Evolutionary conservation across 2,329 filamentous ascomycete species (phyloP).

Genomic region (Aspergillus brunneoviolaceus): DNA sequence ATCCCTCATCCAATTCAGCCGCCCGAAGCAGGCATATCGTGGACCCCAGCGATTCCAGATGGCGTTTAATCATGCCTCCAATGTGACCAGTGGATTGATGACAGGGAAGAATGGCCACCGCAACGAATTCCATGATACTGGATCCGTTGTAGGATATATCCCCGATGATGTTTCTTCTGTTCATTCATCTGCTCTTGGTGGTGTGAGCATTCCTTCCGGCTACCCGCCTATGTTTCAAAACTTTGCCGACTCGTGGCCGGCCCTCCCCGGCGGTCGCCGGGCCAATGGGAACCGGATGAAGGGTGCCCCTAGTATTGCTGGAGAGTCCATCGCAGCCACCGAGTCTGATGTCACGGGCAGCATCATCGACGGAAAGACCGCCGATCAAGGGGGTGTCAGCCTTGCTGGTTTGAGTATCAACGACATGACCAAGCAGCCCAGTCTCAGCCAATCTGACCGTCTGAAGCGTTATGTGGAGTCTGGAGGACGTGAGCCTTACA

Average conservation of each 20-base stretch:
- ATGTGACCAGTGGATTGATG: constrained; percentile 55
- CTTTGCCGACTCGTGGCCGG: constrained; percentile 89
- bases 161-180: constrained; percentile 96
- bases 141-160: constrained; percentile 91
- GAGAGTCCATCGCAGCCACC: constrained; percentile 88
- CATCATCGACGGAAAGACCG: constrained; percentile 70
- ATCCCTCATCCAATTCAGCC: constrained; percentile 89
- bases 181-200: constrained; percentile 85
- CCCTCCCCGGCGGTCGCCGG: constrained; percentile 69
- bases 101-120: constrained; percentile 53
- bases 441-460: constrained; percentile 80
- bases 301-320: constrained; percentile 74
- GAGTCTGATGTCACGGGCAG: constrained; percentile 83
- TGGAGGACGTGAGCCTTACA: constrained; percentile 63
- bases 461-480: constrained; percentile 93
- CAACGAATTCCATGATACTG: constrained; percentile 67
- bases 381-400: constrained; percentile 79
- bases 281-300: constrained; percentile 65
- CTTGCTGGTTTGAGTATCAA: constrained; percentile 78
- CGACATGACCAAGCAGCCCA: constrained; percentile 68
- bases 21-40: constrained; percentile 88
- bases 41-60: constrained; percentile 83
- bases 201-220: constrained; percentile 74
- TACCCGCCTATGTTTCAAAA: constrained; percentile 95
- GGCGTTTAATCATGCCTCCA: constrained; percentile 68